Evolutionary conservation across 345 rosid genomes (phyloP).

Genomic region (Rhizophora apiculata): DNA sequence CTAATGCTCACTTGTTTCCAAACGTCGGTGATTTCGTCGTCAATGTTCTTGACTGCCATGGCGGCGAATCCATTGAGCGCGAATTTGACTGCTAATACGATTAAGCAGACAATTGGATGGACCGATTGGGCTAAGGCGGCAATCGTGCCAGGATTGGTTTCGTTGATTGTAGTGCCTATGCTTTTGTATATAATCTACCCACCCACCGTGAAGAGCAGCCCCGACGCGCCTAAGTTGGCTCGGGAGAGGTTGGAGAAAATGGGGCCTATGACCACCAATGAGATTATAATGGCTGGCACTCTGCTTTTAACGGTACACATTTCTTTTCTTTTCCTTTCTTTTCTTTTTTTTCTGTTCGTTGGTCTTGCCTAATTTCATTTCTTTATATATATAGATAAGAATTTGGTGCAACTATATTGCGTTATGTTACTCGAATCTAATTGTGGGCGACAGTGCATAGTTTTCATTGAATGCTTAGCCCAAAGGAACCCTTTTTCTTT

Average conservation of each 20-base stretch:
- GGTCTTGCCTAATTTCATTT: too few relatives aligned
- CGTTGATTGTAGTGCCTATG: slow-evolving; percentile 81
- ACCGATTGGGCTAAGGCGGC: slow-evolving; percentile 99
- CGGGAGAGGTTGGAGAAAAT: slow-evolving; percentile 78
- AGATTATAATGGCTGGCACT: slow-evolving; percentile 90
- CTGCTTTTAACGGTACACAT: slow-evolving; percentile 74
- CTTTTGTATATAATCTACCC: slow-evolving; percentile 82
- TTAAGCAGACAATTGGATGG: slow-evolving; percentile 86
- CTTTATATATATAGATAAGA: too few relatives aligned
- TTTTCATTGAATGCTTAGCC: too few relatives aligned
- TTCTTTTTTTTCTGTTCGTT: background rate
- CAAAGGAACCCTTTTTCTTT: too few relatives aligned
- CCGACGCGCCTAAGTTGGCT: slow-evolving; percentile 96
- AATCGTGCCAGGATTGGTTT: slow-evolving; percentile 80
- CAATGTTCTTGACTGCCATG: slow-evolving; percentile 99
- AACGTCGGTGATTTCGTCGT: slow-evolving; percentile 86
- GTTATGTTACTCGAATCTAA: too few relatives aligned
- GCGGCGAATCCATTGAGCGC: slow-evolving; percentile 99
- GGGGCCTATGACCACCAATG: slow-evolving; percentile 95
- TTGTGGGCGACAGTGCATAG: too few relatives aligned
- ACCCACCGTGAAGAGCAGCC: slow-evolving; percentile 85
- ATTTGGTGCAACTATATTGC: too few relatives aligned
- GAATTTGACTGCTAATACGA: slow-evolving; percentile 66
- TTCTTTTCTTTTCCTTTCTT: background rate
- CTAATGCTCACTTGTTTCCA: slow-evolving; percentile 97